A percentile compares a stretch with the other conserved stretches of the same genome.
Evolutionary conservation across 2,329 filamentous ascomycete species (phyloP).

Genomic region (Thelonectria olida): DNA sequence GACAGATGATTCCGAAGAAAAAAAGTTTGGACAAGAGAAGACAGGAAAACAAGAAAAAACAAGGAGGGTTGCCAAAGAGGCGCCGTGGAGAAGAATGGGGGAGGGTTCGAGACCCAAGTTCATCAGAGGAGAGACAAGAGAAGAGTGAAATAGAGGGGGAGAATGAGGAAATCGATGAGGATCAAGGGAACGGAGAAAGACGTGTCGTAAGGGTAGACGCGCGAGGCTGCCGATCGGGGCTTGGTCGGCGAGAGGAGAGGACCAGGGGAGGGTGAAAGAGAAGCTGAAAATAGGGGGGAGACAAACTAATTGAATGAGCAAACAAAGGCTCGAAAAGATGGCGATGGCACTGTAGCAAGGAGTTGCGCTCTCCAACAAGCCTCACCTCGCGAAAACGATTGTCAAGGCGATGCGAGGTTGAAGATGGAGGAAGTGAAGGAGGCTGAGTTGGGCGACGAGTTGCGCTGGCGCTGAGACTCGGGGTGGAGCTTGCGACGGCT

Average conservation of each 20-base stretch:
- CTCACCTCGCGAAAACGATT: constrained; percentile 30
- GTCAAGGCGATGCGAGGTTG: constrained; percentile 27
- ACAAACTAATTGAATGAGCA: constrained; percentile 49
- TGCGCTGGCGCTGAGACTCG: constrained; percentile 19
- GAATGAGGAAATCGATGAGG: constrained; percentile 21
- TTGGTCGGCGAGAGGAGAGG: constrained; percentile 32
- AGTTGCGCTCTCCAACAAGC: constrained; percentile 35
- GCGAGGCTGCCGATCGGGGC: constrained; percentile 38
- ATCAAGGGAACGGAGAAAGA: constrained; percentile 17
- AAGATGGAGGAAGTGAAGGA: constrained; percentile 35
- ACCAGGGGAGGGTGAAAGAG: constrained; percentile 31
- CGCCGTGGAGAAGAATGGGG: constrained; percentile 33
- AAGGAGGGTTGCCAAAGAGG: constrained; percentile 40
- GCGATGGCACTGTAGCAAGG: constrained; percentile 34
- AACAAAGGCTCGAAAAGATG: constrained; percentile 38
- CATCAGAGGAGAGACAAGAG: constrained; percentile 3
- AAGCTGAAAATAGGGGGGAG: constrained; percentile 35
- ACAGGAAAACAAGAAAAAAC: constrained; percentile 32
- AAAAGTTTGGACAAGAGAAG: constrained; percentile 35
- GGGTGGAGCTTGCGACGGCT: constrained; percentile 32
- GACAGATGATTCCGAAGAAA: constrained; percentile 58
- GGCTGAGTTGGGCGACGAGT: constrained; percentile 40
- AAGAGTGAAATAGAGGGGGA: constrained; percentile 20
- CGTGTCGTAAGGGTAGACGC: constrained; percentile 33
- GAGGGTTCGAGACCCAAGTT: constrained; percentile 22